These are phyloP conservation scores for Hylodesmum podocarpum DNA, from an alignment of 306 rosid genomes.

Conservation along the genomic window DNA sequence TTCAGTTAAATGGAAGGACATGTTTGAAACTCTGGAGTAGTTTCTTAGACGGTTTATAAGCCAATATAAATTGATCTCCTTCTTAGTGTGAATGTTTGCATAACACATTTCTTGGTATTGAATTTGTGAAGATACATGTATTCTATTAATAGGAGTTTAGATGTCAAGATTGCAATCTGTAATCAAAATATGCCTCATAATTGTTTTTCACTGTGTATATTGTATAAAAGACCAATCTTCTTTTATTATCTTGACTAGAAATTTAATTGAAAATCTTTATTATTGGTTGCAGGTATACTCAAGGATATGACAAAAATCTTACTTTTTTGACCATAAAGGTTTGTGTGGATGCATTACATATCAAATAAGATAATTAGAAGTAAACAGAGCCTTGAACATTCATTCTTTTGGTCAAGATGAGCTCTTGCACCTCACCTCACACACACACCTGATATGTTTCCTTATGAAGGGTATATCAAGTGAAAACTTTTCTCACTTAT, in stretches of 20 bases:
- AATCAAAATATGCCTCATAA: not conserved
- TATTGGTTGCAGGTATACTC: conserved; percentile 60
- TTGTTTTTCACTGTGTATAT: not conserved
- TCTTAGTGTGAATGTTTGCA: no score
- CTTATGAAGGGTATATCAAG: not conserved
- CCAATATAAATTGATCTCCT: not conserved
- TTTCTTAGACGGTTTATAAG: not conserved
- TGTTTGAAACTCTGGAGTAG: not conserved
- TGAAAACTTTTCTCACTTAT: not conserved
- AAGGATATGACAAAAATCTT: conserved; percentile 71
- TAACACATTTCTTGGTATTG: not conserved
- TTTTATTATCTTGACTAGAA: not conserved
- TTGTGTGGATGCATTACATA: not conserved
- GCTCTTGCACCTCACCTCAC: not conserved
- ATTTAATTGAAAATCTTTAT: not conserved
- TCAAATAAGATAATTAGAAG: not conserved
- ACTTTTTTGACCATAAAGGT: conserved; percentile 85
- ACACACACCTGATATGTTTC: not conserved
- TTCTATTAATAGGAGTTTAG: not conserved
- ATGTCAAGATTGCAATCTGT: not conserved
- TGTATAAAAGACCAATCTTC: not conserved
- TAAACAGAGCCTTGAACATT: not conserved
- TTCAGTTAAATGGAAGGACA: not conserved
- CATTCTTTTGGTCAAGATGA: not conserved
- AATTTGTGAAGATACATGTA: not conserved